Base-by-base conservation (phyloP, 2,329 filamentous ascomycete species). In the Hymenoscyphus fraxineus region DNA sequence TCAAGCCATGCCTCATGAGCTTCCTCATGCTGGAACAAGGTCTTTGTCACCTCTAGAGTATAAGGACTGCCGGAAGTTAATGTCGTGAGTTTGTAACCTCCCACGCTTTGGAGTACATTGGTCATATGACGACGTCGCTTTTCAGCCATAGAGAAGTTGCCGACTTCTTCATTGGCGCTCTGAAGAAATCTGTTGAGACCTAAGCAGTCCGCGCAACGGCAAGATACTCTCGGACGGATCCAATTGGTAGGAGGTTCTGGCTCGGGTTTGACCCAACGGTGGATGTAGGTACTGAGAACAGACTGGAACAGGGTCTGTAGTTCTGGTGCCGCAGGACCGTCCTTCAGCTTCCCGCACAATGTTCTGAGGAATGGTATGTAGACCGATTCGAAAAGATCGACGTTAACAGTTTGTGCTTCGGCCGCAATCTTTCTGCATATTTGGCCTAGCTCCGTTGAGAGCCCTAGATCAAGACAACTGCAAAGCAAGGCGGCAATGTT, bases 1-100 rank as follows among this genome's bases (percentile, higher is more conserved):
- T 57, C n/a, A 7, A n/a, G 27, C 55, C 55, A 57, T 16, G 27
- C 55, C 32, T 57, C 2, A 57, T 19, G 55, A 6, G 55, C 55
- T 16, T 16, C 55, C 27, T 32, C 9, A 27, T 31, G 15, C 12
- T 10, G 7, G 4, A 16, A 22, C 4, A 16, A 27, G 3, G 44
- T 67, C 39, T 69, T 69, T 2, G 64, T 69, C 15, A 69, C 51
- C 1, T 65, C 51, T 19, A 69, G 60, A 6, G 67, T 66, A 22
- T 66, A 60, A 4, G 60, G 60, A 32, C 13, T 41, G 6, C 64
- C 58, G 15, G 39, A 58, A 55, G 55, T 58, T 6, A 63, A 47
- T 12, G 66, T 67, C n/a, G 62, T 44, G 31, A 59, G 44, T 13
- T 38, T 60, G 22, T 47, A 41, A n/a, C 44, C 22, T 9, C 22